Evolutionary conservation across 2,329 filamentous ascomycete genomes (phyloP).

Genomic region (Cadophora gregata): DNA sequence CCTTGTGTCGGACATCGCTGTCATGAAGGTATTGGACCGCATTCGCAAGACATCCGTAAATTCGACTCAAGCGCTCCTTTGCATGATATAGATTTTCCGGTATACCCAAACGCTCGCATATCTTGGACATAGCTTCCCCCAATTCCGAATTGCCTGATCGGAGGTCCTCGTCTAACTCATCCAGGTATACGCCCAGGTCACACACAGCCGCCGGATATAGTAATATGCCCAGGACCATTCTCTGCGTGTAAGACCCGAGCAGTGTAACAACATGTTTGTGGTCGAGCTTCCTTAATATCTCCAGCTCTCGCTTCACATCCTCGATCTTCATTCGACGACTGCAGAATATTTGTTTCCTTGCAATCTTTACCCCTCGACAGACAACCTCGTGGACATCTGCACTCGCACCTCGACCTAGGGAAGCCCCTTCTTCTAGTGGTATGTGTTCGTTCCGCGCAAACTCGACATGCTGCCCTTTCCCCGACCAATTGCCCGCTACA

Average conservation of each 20-base stretch:
- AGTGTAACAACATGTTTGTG: constrained; percentile 6
- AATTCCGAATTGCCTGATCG: background rate
- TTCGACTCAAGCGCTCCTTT: background rate
- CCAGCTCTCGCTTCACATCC: constrained; percentile 12
- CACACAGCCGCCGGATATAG: constrained; percentile 5
- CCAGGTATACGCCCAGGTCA: constrained; percentile 8
- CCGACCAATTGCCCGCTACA: constrained; percentile 11
- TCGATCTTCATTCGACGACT: constrained; percentile 11
- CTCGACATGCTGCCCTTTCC: constrained; percentile 13
- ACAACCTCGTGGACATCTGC: constrained; percentile 6
- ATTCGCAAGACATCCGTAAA: constrained; percentile 8
- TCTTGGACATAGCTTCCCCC: background rate
- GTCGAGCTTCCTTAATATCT: constrained; percentile 7
- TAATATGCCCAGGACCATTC: background rate
- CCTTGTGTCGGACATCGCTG: constrained; percentile 12
- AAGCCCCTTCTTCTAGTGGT: background rate
- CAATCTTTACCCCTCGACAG: constrained; percentile 10
- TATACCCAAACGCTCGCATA: constrained; percentile 1
- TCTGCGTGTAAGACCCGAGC: constrained; percentile 6
- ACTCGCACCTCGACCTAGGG: constrained; percentile 2
- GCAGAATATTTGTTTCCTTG: constrained; percentile 16
- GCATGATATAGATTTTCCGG: background rate
- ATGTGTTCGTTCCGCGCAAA: constrained; percentile 6
- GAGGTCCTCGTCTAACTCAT: constrained; percentile 7
- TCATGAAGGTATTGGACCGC: constrained; percentile 9